phyloP scores from a whole-genome alignment of 1,284 basidiomycete species.

The Naganishia cerealis region DNA sequence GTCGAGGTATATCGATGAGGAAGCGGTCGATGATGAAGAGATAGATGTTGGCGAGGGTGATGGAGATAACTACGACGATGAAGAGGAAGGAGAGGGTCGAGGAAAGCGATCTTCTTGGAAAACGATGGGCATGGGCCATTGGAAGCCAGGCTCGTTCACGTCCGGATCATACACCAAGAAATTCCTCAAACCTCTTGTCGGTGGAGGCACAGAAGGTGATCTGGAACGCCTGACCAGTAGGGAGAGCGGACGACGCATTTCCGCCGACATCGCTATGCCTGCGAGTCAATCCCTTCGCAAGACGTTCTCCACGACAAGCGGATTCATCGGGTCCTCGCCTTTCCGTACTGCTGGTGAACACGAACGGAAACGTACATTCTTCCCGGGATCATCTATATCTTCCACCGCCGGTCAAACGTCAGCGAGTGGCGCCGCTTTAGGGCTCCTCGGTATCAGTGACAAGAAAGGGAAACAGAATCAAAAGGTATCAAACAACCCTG shows the following conservation, averaged over 20 bases:
- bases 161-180: slow-evolving; percentile 43
- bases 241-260: slow-evolving; percentile 2
- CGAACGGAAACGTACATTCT: slow-evolving; percentile 43
- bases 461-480: slow-evolving; percentile 10
- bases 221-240: slow-evolving; percentile 24
- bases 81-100: slow-evolving; percentile 34
- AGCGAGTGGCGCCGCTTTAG: slow-evolving; percentile 15
- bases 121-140: slow-evolving; percentile 40
- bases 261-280: slow-evolving; percentile 15
- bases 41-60: slow-evolving; percentile 29
- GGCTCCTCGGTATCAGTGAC: slow-evolving; percentile 6
- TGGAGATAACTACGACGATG: slow-evolving; percentile 27
- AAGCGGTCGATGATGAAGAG: slow-evolving; percentile 34
- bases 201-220: slow-evolving; percentile 35
- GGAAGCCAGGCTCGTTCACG: slow-evolving; percentile 39
- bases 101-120: slow-evolving; percentile 39
- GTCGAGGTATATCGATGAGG: slow-evolving; percentile 34
- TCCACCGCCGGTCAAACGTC: slow-evolving; percentile 1
- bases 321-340: slow-evolving; percentile 48
- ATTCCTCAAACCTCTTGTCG: slow-evolving; percentile 40
- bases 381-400: slow-evolving; percentile 34
- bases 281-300: slow-evolving; percentile 49
- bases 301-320: slow-evolving; percentile 46
- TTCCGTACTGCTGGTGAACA: slow-evolving; percentile 45
- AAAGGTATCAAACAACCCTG: slow-evolving; percentile 20